These are phyloP conservation scores for Apostasia ramifera DNA, from an alignment of 106 monocot species.

Conservation along the genomic window DNA sequence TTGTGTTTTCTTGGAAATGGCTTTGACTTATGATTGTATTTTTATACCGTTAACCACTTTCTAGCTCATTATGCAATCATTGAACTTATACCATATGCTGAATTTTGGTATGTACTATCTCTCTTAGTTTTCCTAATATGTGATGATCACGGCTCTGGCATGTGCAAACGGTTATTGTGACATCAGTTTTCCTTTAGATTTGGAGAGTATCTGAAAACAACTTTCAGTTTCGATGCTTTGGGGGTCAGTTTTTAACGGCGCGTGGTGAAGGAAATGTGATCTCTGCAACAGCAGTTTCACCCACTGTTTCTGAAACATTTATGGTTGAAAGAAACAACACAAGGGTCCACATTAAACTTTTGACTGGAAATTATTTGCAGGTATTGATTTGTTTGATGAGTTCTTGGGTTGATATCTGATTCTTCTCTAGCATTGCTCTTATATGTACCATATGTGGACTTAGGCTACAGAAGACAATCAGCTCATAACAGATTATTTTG, in stretches of 20 bases:
- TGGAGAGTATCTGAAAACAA: constrained; percentile 60
- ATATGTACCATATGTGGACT: constrained; percentile 1
- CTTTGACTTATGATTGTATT: no score
- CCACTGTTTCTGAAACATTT: constrained; percentile 47
- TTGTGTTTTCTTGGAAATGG: no score
- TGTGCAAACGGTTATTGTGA: not conserved
- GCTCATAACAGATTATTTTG: constrained; percentile 44
- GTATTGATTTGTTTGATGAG: constrained; percentile 14
- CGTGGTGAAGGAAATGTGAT: constrained; percentile 27
- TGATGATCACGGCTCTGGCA: not conserved
- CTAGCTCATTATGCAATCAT: no score
- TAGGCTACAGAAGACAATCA: constrained; percentile 53
- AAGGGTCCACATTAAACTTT: constrained; percentile 54
- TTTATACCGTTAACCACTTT: no score
- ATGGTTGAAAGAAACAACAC: constrained; percentile 53
- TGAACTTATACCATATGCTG: not conserved
- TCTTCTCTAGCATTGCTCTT: not conserved
- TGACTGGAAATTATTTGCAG: constrained; percentile 53
- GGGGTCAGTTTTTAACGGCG: constrained; percentile 63
- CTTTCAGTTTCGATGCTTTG: constrained; percentile 62
- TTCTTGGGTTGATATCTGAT: not conserved
- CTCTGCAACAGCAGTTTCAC: constrained; percentile 36
- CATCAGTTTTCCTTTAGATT: constrained; percentile 26
- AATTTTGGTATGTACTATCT: not conserved
- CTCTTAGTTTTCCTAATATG: constrained; percentile 2